Evolutionary conservation across 495 filamentous ascomycete species (phyloP).

Genomic region (Geoglossum glabrum): DNA sequence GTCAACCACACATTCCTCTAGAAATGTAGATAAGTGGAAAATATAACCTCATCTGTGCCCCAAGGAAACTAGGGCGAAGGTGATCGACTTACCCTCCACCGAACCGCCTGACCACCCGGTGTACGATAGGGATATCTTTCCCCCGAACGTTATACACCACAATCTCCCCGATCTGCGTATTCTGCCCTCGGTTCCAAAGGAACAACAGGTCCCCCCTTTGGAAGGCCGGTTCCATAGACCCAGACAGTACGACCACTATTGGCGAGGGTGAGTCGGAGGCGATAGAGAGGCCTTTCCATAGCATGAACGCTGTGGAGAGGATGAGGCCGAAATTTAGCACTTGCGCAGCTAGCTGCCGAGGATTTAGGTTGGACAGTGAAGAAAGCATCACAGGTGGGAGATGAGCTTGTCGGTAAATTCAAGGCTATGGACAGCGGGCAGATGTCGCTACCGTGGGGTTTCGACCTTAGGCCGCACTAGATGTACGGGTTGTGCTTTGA

Average conservation of each 20-base stretch:
- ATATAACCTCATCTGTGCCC: background rate
- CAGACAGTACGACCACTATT: constrained; percentile 88
- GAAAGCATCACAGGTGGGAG: constrained; percentile 42
- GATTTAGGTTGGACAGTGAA: constrained; percentile 36
- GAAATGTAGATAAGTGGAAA: background rate
- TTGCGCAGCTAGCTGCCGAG: constrained; percentile 73
- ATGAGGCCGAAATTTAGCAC: constrained; percentile 89
- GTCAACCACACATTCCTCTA: background rate
- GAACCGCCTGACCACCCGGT: constrained; percentile 46
- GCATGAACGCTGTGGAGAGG: constrained; percentile 88
- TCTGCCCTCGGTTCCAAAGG: constrained; percentile 68
- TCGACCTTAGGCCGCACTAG: background rate
- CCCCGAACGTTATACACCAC: constrained; percentile 69
- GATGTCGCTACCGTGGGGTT: background rate
- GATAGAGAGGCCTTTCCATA: constrained; percentile 91
- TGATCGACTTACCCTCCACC: constrained; percentile 22
- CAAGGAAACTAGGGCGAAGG: background rate
- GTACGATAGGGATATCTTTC: constrained; percentile 90
- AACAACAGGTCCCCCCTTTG: constrained; percentile 86
- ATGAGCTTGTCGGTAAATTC: background rate
- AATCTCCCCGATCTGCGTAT: constrained; percentile 19
- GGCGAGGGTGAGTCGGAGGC: constrained; percentile 71
- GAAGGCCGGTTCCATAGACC: constrained; percentile 94
- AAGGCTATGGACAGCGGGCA: background rate
- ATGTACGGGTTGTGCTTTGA: background rate